These are phyloP conservation scores for Lepiota brunneoincarnata DNA, from an alignment of 768 basidiomycete genomes.

Conservation along the genomic window DNA sequence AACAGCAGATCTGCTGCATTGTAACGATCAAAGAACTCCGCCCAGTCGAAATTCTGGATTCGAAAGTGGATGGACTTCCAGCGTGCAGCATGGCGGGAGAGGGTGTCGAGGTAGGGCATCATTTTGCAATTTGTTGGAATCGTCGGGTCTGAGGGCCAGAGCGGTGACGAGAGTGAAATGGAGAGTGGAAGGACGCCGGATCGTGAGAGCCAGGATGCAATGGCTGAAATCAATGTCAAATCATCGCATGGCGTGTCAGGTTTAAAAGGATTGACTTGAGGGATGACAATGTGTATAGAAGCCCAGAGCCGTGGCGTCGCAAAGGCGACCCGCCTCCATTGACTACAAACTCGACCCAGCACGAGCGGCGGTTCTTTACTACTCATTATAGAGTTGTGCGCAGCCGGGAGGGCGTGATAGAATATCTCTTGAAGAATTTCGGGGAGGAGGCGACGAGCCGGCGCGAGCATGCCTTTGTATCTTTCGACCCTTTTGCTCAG, in stretches of 20 bases:
- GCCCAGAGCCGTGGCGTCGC: constrained; percentile 23
- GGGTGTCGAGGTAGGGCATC: constrained; percentile 3
- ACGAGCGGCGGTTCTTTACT: constrained; percentile 17
- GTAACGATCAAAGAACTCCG: constrained; percentile 1
- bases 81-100: background rate
- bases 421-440: constrained; percentile 22
- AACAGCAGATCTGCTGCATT: constrained; percentile 1
- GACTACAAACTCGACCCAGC: constrained; percentile 17
- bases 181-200: constrained; percentile 11
- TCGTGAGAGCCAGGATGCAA: constrained; percentile 9
- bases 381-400: constrained; percentile 16
- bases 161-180: background rate
- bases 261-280: constrained; percentile 1
- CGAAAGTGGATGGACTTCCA: background rate
- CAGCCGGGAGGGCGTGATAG: constrained; percentile 15
- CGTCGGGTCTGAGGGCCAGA: background rate
- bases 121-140: background rate
- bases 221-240: background rate
- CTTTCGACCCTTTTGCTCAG: background rate
- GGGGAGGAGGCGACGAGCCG: constrained; percentile 15
- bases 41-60: constrained; percentile 1
- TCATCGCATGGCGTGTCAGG: background rate
- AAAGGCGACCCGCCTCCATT: constrained; percentile 19
- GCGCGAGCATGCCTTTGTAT: constrained; percentile 10
- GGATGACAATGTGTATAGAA: constrained; percentile 17